These are phyloP conservation scores for Cutaneotrichosporon sp. DNA, from an alignment of 1,284 basidiomycete genomes.

Conservation along the genomic window DNA sequence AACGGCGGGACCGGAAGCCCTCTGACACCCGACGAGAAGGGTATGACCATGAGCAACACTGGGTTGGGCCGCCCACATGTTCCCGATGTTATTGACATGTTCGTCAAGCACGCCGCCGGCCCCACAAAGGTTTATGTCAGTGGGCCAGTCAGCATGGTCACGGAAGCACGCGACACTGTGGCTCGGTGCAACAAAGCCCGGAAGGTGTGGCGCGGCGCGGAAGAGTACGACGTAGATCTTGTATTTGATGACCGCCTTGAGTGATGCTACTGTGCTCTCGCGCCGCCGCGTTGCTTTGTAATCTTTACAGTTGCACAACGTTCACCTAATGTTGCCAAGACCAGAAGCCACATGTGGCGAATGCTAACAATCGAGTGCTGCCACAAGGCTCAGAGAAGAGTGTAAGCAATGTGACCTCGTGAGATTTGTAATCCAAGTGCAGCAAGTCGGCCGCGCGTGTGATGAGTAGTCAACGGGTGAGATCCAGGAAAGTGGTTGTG, in stretches of 20 bases:
- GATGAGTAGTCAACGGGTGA: too few relatives aligned
- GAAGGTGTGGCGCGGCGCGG: constrained; percentile 22
- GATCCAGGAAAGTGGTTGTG: too few relatives aligned
- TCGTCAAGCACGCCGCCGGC: neutral
- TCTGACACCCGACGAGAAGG: neutral
- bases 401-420: too few relatives aligned
- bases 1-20: neutral
- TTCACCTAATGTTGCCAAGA: too few relatives aligned
- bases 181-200: constrained; percentile 17
- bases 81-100: constrained; percentile 1
- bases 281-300: too few relatives aligned
- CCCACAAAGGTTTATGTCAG: constrained; percentile 24
- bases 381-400: too few relatives aligned
- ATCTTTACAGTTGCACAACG: too few relatives aligned
- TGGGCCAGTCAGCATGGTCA: constrained; percentile 27
- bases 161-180: constrained; percentile 22
- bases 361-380: too few relatives aligned
- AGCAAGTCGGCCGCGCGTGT: too few relatives aligned
- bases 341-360: too few relatives aligned
- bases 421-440: too few relatives aligned
- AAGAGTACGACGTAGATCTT: constrained; percentile 22
- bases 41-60: neutral
- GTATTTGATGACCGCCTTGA: constrained; percentile 28
- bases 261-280: too few relatives aligned
- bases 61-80: neutral